Base-by-base conservation (phyloP, 148 eudicot genomes). In the Tetragonia tetragonoides region DNA sequence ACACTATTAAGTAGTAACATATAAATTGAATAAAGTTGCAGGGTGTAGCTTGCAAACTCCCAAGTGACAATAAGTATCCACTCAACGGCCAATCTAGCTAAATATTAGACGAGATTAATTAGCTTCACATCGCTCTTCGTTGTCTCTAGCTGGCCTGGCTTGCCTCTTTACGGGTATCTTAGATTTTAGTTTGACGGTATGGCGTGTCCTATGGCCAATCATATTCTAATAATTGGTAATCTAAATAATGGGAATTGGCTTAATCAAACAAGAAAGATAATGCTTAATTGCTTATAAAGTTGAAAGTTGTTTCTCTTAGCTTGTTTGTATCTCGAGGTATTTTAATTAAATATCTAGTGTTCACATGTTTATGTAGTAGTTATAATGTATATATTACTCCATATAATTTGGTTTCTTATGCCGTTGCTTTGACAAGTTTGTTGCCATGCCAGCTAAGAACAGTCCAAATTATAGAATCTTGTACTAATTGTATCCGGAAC, bases 341-440 rank as follows among this genome's bases (percentile, higher is more conserved):
- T 18, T 11, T 16, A 8, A 40, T 53, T 41, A 37, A 66, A 34
- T 5, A 61, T 46, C 39, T 62, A 56, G 42, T 7, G 59, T 17
- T 71, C 79, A 69, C 79, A 75, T 75, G 75, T 38, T 21, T 46
- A 40, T 21, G 40, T 72, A 9, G 28, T 68, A 34, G 51, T 37
- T 54, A 28, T 28, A 28, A 28, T 28, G 38, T 74, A 41, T 63
- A 41, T 7, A 40, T 37, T 10, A 63, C 18, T 61, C 15, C 62
- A n/a, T 59, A 11, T 59, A 11, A n/a, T 59, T 70, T 8, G 3
- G 63, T 51, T 57, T 60, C 51, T 23, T 66, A 66, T 75, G 23
- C 62, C 15, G 6, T 47, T 65, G 53, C 84, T 61, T 78, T 69
- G 23, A 54, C 77, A 40, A 68, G 56, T 62, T 65, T 60, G 70